Conservation (phyloP, 2,329 filamentous ascomycete genomes). For the Penicillium sclerotiorum region DNA sequence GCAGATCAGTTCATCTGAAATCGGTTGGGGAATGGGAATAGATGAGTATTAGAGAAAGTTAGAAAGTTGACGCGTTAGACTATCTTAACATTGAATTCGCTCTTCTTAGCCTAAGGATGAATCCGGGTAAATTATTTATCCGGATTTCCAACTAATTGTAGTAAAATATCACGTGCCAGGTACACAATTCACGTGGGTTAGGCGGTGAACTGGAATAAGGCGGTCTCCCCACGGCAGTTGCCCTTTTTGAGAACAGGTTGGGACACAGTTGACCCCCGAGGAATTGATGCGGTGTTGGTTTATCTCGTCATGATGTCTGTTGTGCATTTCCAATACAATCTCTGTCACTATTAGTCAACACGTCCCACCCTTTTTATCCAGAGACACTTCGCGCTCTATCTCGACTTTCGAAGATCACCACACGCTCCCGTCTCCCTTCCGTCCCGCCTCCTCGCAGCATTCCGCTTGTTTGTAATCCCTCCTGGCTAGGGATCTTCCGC, state of each 20-base stretch:
- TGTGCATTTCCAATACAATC: slow-evolving; percentile 4
- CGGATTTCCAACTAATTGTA: neutral
- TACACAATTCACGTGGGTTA: neutral
- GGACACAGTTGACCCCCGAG: neutral
- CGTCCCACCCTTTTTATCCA: slow-evolving; percentile 8
- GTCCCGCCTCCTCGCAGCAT: neutral
- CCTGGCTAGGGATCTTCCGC: slow-evolving; percentile 1
- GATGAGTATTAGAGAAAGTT: too few relatives aligned
- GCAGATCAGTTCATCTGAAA: too few relatives aligned
- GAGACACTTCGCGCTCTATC: too few relatives aligned
- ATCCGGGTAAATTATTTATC: neutral
- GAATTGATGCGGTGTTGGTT: slow-evolving; percentile 13
- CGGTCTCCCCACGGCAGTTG: neutral
- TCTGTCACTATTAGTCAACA: slow-evolving; percentile 11
- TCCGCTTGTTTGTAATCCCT: neutral
- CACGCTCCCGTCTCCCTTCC: neutral
- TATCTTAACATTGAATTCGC: too few relatives aligned
- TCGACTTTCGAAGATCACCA: too few relatives aligned
- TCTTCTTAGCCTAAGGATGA: too few relatives aligned
- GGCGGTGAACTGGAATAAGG: neutral
- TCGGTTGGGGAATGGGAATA: too few relatives aligned
- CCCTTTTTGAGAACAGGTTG: neutral
- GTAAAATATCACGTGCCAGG: neutral
- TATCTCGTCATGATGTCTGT: slow-evolving; percentile 17
- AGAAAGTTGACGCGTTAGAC: too few relatives aligned